Evolutionary conservation across 2,329 filamentous ascomycete genomes (phyloP).

Genomic region (Xylariaceae sp.): DNA sequence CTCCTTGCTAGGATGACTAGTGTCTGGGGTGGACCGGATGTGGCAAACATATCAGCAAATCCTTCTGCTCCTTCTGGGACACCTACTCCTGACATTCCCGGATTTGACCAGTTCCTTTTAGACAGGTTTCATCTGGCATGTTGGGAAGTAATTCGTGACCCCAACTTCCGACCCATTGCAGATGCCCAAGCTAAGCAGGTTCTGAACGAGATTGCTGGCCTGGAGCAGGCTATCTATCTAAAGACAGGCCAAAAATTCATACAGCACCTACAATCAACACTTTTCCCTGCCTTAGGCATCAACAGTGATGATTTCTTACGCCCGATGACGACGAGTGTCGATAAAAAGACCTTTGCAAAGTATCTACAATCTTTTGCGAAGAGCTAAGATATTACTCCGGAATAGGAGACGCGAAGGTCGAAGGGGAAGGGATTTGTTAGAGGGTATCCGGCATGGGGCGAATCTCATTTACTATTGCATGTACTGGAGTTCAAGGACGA

Average conservation of each 20-base stretch:
- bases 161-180: constrained; percentile 69
- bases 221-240: constrained; percentile 85
- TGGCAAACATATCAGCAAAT: constrained; percentile 53
- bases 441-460: constrained; percentile 9
- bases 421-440: constrained; percentile 2
- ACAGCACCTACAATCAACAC: constrained; percentile 57
- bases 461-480: constrained; percentile 24
- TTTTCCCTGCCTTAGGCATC: constrained; percentile 63
- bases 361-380: constrained; percentile 61
- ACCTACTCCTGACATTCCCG: constrained; percentile 63
- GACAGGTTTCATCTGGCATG: constrained; percentile 82
- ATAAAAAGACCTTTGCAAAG: constrained; percentile 58
- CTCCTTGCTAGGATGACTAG: constrained; percentile 78
- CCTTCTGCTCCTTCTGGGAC: constrained; percentile 47
- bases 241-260: constrained; percentile 86
- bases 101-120: constrained; percentile 89
- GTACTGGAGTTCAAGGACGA: constrained; percentile 26
- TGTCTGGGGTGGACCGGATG: constrained; percentile 86
- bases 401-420: no score
- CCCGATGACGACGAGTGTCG: constrained; percentile 53
- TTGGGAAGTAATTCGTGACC: constrained; percentile 81
- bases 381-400: no score
- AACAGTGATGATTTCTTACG: constrained; percentile 58
- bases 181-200: constrained; percentile 89
- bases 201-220: constrained; percentile 76